A percentile compares a stretch with the other conserved stretches of the same genome.
Evolutionary conservation across 2,329 filamentous ascomycete species (phyloP).

Genomic region (Fonsecaea multimorphosa): DNA sequence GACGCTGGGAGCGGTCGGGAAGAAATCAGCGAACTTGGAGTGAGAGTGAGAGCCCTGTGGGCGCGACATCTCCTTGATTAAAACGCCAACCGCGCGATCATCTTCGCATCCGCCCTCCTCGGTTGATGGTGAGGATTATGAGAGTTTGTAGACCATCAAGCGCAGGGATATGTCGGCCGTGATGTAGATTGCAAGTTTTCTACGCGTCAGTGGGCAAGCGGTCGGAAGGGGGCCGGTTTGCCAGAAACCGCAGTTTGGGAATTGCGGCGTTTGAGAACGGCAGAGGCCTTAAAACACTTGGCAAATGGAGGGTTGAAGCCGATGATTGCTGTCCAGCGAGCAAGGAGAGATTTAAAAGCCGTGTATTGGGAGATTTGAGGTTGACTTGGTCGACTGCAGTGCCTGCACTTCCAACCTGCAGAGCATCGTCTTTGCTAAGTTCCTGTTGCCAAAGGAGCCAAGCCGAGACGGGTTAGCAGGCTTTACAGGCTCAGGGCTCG

Average conservation of each 20-base stretch:
- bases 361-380: constrained; percentile 9
- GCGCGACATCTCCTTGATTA: constrained; percentile 69
- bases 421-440: constrained; percentile 19
- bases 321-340: background rate
- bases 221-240: constrained; percentile 31
- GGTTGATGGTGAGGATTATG: constrained; percentile 3
- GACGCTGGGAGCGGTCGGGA: constrained; percentile 76
- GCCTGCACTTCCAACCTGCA: constrained; percentile 19
- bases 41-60: constrained; percentile 60
- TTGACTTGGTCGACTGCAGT: constrained; percentile 6
- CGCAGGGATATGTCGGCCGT: constrained; percentile 17
- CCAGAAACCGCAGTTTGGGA: constrained; percentile 19
- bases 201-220: constrained; percentile 29
- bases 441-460: constrained; percentile 13
- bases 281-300: background rate
- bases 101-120: constrained; percentile 34
- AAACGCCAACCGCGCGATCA: constrained; percentile 33
- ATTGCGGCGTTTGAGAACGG: background rate
- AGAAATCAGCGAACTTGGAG: constrained; percentile 80
- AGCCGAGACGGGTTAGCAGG: constrained; percentile 1
- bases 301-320: background rate
- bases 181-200: constrained; percentile 19
- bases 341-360: background rate
- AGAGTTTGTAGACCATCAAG: constrained; percentile 18
- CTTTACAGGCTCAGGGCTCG: constrained; percentile 4